Base-by-base conservation (phyloP, 768 basidiomycete genomes). In the Rubroboletus pulcherrimus region DNA sequence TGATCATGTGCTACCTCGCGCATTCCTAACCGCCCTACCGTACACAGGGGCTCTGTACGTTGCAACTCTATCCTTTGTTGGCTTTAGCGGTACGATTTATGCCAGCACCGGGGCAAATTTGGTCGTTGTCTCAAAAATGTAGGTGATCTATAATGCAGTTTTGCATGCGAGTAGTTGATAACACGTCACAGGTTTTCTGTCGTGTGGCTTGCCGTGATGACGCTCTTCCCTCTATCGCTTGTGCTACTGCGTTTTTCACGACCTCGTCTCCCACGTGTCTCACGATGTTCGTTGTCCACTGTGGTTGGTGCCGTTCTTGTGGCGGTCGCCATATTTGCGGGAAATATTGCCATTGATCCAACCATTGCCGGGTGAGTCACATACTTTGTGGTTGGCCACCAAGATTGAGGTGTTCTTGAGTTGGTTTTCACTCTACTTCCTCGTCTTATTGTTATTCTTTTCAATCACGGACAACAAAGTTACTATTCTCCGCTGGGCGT, bases 181-280 rank as follows among this genome's bases (percentile, higher is more conserved):
- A 59, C 51, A 15, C 24, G 12, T 8, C 40, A 1, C 49, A 83
- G 82, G 79, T 87, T 87, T 72, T 81, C 84, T 5, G 75, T 87
- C 6, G 81, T 79, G 14, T 89, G 86, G 84, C 74, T 88, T 21
- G 73, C 78, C 3, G 80, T 85, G 33, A 86, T 88, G 83, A 64
- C 75, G 1, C 66, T 87, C 21, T 89, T 87, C 61, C 85, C 87
- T 0, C 40, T 85, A 15, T 80, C 85, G 3, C 71, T 83, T 4
- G 64, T 88, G 5, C 57, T 87, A 5, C 71, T 89, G 29, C 83
- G 81, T 55, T 87, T 85, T 70, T 86, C 85, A 55, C 79, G 86
- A 17, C 81, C 82, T 17, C 79, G 84, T 33, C 68, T 89, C 4
- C 77, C 74, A 6, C 73, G 86, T 30, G 55, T 61, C 10, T 66